phyloP scores from a whole-genome alignment of 1,284 basidiomycete species.

The Apiotrichum akiyoshidainum region DNA sequence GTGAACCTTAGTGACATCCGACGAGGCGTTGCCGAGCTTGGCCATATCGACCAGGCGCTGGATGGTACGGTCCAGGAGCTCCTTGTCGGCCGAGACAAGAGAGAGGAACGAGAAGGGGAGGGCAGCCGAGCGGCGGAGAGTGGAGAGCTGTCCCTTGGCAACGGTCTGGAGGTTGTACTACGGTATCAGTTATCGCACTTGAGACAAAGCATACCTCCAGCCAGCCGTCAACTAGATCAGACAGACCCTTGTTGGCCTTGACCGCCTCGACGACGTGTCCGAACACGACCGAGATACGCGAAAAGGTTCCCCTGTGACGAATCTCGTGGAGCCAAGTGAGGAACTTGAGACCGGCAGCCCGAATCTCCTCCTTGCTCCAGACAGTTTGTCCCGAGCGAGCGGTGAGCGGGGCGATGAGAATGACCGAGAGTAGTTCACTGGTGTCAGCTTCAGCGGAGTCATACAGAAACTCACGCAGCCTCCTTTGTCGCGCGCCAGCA shows the following conservation, averaged over 20 bases:
- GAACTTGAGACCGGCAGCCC: constrained; percentile 35
- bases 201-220: constrained; percentile 34
- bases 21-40: constrained; percentile 28
- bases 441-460: background rate
- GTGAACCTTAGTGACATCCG: constrained; percentile 46
- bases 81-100: constrained; percentile 34
- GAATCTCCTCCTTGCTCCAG: constrained; percentile 36
- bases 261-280: constrained; percentile 37
- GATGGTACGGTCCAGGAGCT: constrained; percentile 35
- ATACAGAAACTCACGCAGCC: constrained; percentile 35
- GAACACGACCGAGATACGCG: constrained; percentile 42
- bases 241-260: constrained; percentile 17
- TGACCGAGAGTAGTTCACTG: constrained; percentile 41
- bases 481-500: constrained; percentile 50
- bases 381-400: constrained; percentile 18
- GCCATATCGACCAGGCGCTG: constrained; percentile 34
- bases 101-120: constrained; percentile 46
- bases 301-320: constrained; percentile 49
- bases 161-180: constrained; percentile 41
- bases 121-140: constrained; percentile 48
- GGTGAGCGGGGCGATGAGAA: constrained; percentile 28
- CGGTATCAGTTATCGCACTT: background rate
- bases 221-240: constrained; percentile 34
- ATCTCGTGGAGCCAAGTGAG: constrained; percentile 49
- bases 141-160: constrained; percentile 39